Evolutionary conservation across 2,329 filamentous ascomycete species (phyloP).

Genomic region (Periconia digitata): DNA sequence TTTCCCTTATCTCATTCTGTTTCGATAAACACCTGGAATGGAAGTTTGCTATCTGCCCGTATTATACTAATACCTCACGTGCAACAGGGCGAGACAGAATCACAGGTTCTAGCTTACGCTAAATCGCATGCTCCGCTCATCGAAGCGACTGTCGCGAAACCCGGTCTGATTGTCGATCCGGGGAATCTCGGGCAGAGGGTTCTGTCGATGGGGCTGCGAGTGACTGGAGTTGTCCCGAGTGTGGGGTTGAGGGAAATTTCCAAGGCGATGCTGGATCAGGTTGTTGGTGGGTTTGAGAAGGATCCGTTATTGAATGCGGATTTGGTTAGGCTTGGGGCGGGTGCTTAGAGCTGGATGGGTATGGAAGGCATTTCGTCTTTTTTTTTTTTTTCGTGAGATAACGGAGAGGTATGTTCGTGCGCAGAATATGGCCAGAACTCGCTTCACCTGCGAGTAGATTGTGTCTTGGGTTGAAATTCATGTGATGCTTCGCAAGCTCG

Average conservation of each 20-base stretch:
- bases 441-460: too few relatives aligned
- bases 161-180: slow-evolving; percentile 46
- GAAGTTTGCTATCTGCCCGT: neutral
- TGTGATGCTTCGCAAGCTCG: too few relatives aligned
- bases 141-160: slow-evolving; percentile 46
- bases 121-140: slow-evolving; percentile 36
- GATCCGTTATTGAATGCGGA: slow-evolving; percentile 51
- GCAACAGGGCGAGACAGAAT: slow-evolving; percentile 50
- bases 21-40: neutral
- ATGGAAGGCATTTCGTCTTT: neutral
- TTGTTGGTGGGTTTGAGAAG: slow-evolving; percentile 50
- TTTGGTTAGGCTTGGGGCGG: slow-evolving; percentile 19
- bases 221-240: slow-evolving; percentile 29
- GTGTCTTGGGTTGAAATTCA: too few relatives aligned
- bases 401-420: too few relatives aligned
- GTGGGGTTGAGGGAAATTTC: slow-evolving; percentile 44
- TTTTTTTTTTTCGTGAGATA: neutral
- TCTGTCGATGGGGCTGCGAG: slow-evolving; percentile 20
- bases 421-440: too few relatives aligned
- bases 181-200: slow-evolving; percentile 15
- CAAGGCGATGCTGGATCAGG: slow-evolving; percentile 50
- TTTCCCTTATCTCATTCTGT: neutral
- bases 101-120: slow-evolving; percentile 46
- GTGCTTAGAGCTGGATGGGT: neutral
- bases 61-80: neutral